A percentile compares a stretch with the other conserved stretches of the same genome.
Conservation (phyloP, 495 filamentous ascomycete genomes). For the Neohortaea acidophila region DNA sequence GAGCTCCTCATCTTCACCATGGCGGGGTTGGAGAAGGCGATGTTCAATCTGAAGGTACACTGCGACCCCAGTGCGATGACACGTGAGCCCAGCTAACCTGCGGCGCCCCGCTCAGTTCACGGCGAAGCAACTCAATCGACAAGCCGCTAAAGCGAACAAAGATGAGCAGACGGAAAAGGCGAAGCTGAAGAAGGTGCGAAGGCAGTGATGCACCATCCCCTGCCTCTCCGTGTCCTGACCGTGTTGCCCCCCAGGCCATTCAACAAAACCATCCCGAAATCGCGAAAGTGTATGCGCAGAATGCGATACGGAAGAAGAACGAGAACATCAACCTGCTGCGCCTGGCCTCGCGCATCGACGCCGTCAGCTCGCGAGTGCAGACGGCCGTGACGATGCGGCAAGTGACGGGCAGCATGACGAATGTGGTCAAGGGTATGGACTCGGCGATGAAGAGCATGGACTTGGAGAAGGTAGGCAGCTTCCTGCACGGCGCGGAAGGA, state of each 20-base stretch:
- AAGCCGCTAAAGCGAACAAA: conserved; percentile 66
- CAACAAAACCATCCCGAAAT: conserved; percentile 57
- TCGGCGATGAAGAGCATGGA: conserved; percentile 53
- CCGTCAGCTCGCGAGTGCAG: conserved; percentile 45
- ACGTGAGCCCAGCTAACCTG: conserved; percentile 2
- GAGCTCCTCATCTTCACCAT: no score
- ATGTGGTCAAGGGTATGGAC: conserved; percentile 51
- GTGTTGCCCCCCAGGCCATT: conserved; percentile 32
- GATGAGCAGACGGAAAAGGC: conserved; percentile 68
- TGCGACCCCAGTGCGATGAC: conserved; percentile 6
- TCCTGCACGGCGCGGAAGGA: no score
- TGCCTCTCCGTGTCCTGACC: background rate
- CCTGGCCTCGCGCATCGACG: conserved; percentile 45
- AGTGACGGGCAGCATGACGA: conserved; percentile 48
- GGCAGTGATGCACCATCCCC: background rate
- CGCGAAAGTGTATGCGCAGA: conserved; percentile 69
- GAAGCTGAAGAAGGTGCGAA: conserved; percentile 61
- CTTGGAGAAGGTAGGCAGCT: conserved; percentile 43
- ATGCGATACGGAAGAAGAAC: conserved; percentile 66
- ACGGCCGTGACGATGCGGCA: conserved; percentile 52
- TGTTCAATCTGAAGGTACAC: conserved; percentile 47
- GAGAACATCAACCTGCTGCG: conserved; percentile 48
- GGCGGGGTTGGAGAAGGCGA: conserved; percentile 49
- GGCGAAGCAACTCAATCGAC: conserved; percentile 65
- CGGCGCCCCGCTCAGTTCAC: conserved; percentile 56